Evolutionary conservation across 2,329 filamentous ascomycete genomes (phyloP).

Genomic region (Arthrobotrys sinensis): DNA sequence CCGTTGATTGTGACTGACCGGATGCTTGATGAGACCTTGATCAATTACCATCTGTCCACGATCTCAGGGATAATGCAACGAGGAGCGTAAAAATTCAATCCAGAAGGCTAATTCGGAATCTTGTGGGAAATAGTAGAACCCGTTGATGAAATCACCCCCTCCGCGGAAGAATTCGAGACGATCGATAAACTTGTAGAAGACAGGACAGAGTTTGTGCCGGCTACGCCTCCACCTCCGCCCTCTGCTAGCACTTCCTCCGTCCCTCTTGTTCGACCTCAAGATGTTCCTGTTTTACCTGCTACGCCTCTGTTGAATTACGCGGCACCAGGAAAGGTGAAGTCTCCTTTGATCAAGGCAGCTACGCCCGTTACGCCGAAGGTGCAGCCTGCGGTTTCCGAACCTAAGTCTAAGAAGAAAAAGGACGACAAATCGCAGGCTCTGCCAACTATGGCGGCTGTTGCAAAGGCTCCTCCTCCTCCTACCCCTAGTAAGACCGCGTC

Average conservation of each 20-base stretch:
- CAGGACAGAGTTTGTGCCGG: conserved; percentile 44
- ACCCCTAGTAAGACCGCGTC: conserved; percentile 15
- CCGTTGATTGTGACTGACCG: conserved; percentile 52
- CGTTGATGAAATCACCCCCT: conserved; percentile 54
- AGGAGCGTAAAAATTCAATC: conserved; percentile 39
- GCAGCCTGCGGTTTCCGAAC: conserved; percentile 33
- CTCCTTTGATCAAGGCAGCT: conserved; percentile 35
- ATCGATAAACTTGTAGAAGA: conserved; percentile 57
- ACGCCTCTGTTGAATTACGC: conserved; percentile 54
- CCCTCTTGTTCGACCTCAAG: conserved; percentile 43
- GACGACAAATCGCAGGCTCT: conserved; percentile 43
- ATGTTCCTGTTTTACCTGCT: conserved; percentile 49
- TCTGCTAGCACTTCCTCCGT: conserved; percentile 20
- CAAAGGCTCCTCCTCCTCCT: conserved; percentile 43
- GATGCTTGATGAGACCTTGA: conserved; percentile 24
- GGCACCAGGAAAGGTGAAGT: conserved; percentile 31
- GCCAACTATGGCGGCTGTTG: conserved; percentile 51
- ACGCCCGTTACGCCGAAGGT: conserved; percentile 41
- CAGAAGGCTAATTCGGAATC: conserved; percentile 48
- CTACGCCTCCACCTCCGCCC: conserved; percentile 36
- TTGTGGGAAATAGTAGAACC: conserved; percentile 44
- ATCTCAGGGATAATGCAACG: conserved; percentile 23
- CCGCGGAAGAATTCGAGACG: conserved; percentile 48
- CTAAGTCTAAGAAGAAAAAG: conserved; percentile 51
- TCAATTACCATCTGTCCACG: conserved; percentile 14